Conservation (phyloP, 305 asterid species). For the Andrographis paniculata region DNA sequence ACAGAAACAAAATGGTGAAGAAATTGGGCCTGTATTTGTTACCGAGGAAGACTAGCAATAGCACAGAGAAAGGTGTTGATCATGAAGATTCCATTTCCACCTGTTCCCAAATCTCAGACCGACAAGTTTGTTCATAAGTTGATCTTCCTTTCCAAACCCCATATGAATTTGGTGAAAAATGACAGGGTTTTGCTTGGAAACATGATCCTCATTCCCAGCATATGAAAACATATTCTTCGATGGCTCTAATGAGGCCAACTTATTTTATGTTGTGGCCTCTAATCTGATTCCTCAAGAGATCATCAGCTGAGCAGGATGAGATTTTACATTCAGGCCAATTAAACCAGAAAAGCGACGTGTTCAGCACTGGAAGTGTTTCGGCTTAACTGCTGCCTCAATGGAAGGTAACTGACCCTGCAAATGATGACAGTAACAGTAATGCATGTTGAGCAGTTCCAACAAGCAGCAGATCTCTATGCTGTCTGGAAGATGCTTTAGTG, state of each 20-base stretch:
- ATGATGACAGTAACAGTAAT: neutral
- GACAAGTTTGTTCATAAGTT: conserved; percentile 10
- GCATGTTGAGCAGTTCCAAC: conserved; percentile 6
- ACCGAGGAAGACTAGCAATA: neutral
- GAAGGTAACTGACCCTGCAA: neutral
- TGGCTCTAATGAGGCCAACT: conserved; percentile 3
- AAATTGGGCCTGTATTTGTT: conserved; percentile 3
- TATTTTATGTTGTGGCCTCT: conserved; percentile 10
- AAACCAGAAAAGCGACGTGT: neutral
- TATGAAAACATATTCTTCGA: conserved; percentile 19
- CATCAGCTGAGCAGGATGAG: neutral
- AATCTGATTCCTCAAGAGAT: neutral
- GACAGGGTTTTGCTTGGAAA: conserved; percentile 29
- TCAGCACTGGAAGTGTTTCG: neutral
- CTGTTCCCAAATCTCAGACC: neutral
- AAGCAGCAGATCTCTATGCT: conserved; percentile 8
- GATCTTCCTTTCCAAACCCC: conserved; percentile 15
- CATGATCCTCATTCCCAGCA: conserved; percentile 16
- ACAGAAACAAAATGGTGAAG: conserved; percentile 6
- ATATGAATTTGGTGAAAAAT: conserved; percentile 20
- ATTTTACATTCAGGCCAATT: conserved; percentile 12
- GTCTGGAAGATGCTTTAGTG: conserved; percentile 17
- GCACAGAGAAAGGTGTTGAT: neutral
- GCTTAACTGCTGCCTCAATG: neutral
- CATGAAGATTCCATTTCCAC: conserved; percentile 8